These are phyloP conservation scores for Termitomyces sp. DNA, from an alignment of 768 basidiomycete species.

Conservation along the genomic window DNA sequence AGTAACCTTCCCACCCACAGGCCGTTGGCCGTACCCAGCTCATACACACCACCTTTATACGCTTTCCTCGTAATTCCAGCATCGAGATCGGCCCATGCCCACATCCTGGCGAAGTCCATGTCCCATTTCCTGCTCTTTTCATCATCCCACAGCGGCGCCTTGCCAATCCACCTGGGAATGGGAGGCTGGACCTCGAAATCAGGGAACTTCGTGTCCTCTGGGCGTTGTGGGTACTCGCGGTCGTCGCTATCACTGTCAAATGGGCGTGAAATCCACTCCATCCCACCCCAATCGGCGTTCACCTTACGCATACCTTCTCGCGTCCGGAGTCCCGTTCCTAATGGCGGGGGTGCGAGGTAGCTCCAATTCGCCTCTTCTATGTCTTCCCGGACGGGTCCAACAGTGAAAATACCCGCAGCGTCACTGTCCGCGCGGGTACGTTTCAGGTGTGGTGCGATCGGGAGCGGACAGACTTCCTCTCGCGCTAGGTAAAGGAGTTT, in stretches of 20 bases:
- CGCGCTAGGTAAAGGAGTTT: constrained; percentile 62
- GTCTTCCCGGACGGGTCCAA: constrained; percentile 54
- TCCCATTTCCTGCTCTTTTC: constrained; percentile 39
- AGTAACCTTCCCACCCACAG: constrained; percentile 57
- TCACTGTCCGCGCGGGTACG: constrained; percentile 22
- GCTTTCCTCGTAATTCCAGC: constrained; percentile 3
- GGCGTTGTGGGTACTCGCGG: neutral
- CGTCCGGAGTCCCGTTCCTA: constrained; percentile 5
- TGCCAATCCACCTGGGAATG: constrained; percentile 11
- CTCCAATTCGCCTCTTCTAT: constrained; percentile 51
- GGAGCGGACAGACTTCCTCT: constrained; percentile 44
- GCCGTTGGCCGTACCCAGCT: constrained; percentile 44
- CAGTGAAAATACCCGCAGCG: constrained; percentile 17
- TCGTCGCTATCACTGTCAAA: neutral
- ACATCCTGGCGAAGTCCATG: constrained; percentile 47
- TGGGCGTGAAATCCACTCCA: neutral
- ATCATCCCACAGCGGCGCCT: constrained; percentile 6
- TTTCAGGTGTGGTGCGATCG: constrained; percentile 35
- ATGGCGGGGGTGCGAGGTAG: constrained; percentile 26
- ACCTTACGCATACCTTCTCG: neutral
- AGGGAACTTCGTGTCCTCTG: neutral
- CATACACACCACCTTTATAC: constrained; percentile 28
- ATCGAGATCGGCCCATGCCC: constrained; percentile 30
- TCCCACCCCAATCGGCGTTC: neutral
- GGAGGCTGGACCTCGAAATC: neutral